Evolutionary conservation across 208 protist species (phyloP).

Genomic region (Leishmania arabica): DNA sequence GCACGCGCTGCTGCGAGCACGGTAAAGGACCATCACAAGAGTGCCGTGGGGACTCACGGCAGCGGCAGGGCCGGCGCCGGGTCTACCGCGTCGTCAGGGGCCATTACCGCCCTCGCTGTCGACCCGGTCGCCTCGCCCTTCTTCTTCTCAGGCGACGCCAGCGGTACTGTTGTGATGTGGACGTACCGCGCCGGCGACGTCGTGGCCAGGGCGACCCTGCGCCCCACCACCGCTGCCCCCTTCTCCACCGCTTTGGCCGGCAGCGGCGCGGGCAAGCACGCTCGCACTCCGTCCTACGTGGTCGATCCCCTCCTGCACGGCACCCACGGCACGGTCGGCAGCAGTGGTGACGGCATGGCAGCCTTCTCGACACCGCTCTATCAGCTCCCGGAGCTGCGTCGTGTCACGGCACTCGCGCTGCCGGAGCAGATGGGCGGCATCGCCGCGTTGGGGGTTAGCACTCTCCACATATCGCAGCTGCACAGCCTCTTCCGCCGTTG

Average conservation of each 20-base stretch:
- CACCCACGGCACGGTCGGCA: background rate
- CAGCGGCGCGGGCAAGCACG: slow-evolving; percentile 6
- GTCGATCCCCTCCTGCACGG: slow-evolving; percentile 7
- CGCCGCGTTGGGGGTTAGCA: slow-evolving; percentile 21
- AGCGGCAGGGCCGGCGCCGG: background rate
- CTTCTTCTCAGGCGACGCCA: slow-evolving; percentile 58
- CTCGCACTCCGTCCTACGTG: slow-evolving; percentile 10
- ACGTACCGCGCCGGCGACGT: slow-evolving; percentile 41
- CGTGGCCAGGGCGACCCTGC: slow-evolving; percentile 22
- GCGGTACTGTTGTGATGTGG: slow-evolving; percentile 54
- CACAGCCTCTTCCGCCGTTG: slow-evolving; percentile 26
- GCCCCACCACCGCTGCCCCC: background rate
- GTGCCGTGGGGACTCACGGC: background rate
- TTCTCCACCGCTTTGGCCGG: background rate
- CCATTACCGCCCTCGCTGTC: slow-evolving; percentile 50
- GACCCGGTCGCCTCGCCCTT: slow-evolving; percentile 45
- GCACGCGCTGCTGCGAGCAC: slow-evolving; percentile 1
- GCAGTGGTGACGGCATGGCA: background rate
- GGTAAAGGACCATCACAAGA: background rate
- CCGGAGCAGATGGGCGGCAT: slow-evolving; percentile 18
- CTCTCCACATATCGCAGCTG: slow-evolving; percentile 25
- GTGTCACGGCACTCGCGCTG: slow-evolving; percentile 27
- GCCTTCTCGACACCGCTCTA: slow-evolving; percentile 25
- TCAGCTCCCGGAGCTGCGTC: slow-evolving; percentile 42
- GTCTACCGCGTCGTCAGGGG: background rate